Evolutionary conservation across 768 basidiomycete genomes (phyloP).

Genomic region (Pleurotus cornucopiae): DNA sequence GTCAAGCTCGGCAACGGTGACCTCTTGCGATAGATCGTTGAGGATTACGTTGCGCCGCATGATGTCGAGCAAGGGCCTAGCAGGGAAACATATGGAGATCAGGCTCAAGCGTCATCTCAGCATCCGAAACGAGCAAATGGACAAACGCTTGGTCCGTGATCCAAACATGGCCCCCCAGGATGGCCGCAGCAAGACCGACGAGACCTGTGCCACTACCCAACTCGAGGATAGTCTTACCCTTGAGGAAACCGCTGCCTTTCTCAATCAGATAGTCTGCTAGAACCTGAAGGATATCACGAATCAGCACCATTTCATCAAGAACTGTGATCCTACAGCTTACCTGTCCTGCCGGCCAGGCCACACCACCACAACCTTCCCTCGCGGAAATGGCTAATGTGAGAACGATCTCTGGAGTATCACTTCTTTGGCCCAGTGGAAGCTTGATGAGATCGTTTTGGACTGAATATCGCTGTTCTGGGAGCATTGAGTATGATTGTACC

Average conservation of each 20-base stretch:
- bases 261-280: slow-evolving; percentile 71
- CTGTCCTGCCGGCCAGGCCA: slow-evolving; percentile 91
- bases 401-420: slow-evolving; percentile 24
- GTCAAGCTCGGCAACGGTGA: slow-evolving; percentile 69
- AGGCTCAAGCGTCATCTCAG: slow-evolving; percentile 10
- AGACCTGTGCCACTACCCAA: slow-evolving; percentile 91
- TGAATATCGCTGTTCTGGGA: slow-evolving; percentile 54
- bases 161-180: slow-evolving; percentile 63
- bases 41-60: slow-evolving; percentile 72
- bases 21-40: slow-evolving; percentile 53
- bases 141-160: slow-evolving; percentile 92
- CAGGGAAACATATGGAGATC: slow-evolving; percentile 10
- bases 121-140: slow-evolving; percentile 11
- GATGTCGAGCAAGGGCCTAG: slow-evolving; percentile 70
- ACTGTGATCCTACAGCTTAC: slow-evolving; percentile 30
- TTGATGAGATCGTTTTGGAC: slow-evolving; percentile 42
- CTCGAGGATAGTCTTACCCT: slow-evolving; percentile 64
- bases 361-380: slow-evolving; percentile 85
- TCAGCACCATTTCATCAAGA: slow-evolving; percentile 8
- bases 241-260: slow-evolving; percentile 44
- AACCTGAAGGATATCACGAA: slow-evolving; percentile 44
- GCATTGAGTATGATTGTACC: slow-evolving; percentile 25
- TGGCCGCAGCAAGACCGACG: slow-evolving; percentile 80
- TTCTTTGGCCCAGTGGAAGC: slow-evolving; percentile 31
- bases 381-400: slow-evolving; percentile 69